These are phyloP conservation scores for Adansonia grandidieri DNA, from an alignment of 441 rosid species.

Conservation along the genomic window DNA sequence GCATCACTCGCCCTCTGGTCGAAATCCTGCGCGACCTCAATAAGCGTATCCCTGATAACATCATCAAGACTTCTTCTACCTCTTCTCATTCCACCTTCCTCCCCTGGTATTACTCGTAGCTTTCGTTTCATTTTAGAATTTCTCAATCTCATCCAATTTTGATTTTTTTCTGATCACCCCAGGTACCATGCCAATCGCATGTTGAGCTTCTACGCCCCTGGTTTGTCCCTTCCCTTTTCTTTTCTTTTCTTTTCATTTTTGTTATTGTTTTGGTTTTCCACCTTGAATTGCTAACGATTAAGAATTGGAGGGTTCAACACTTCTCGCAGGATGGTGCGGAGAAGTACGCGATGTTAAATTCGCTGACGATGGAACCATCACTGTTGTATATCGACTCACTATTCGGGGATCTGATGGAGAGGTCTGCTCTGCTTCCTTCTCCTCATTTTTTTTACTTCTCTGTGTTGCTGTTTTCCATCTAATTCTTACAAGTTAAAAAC, in stretches of 20 bases:
- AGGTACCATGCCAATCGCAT: slow-evolving; percentile 98
- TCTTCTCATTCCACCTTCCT: slow-evolving; percentile 44
- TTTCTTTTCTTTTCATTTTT: not conserved
- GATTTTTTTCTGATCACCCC: slow-evolving; percentile 18
- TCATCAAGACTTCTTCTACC: slow-evolving; percentile 47
- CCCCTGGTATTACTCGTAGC: slow-evolving; percentile 55
- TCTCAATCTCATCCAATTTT: not conserved
- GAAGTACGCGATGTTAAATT: slow-evolving; percentile 93
- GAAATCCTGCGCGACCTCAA: slow-evolving; percentile 98
- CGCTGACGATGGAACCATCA: slow-evolving; percentile 80
- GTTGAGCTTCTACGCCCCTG: slow-evolving; percentile 97
- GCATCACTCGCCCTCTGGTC: slow-evolving; percentile 80
- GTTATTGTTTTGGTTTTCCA: not conserved
- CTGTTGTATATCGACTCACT: slow-evolving; percentile 92
- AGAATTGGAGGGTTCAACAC: not conserved
- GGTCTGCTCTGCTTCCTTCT: slow-evolving; percentile 46
- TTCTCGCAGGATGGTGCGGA: slow-evolving; percentile 86
- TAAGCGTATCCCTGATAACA: slow-evolving; percentile 87
- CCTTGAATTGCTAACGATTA: not conserved
- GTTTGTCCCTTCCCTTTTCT: slow-evolving; percentile 41
- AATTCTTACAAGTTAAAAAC: not conserved
- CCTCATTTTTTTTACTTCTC: not conserved
- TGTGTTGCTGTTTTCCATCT: not conserved
- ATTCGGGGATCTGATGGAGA: slow-evolving; percentile 93
- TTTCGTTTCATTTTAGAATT: slow-evolving; percentile 21